Base-by-base conservation (phyloP, 169 alveolate species). In the Cytauxzoon felis region DNA sequence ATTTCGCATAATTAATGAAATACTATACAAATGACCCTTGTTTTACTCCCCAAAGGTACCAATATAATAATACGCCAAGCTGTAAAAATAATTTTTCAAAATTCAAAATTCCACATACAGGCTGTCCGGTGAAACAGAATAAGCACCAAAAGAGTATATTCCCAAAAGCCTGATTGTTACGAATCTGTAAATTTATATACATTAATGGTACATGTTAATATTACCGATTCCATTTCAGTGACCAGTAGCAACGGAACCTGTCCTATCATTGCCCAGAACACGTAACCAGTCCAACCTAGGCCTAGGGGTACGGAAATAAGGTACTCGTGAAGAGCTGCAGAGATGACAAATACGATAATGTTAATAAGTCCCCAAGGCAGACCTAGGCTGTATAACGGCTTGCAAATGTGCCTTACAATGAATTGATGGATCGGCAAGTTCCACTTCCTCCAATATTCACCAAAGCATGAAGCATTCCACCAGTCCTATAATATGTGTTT, bases 381-480 rank as follows among this genome's bases (percentile, higher is more conserved):
- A 29, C 96, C 94, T 58, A 87, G 62, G 62, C 90, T 88, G 52
- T 82, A 70, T 43, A 95, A 66, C 13, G 98, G 98, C 86, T 89
- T 91, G 80, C 93, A 90, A 19, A 95, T 89, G 67, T 95, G 98
- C 32, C 98, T 78, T 19, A 88, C 75, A 7, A 94, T 82, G 87
- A 93, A 95, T 67, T 86, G 89, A 81, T 95, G 97, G 24, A 95
- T 91, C n/a, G 98, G 98, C 19, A 93, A 79, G 69, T 95, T 95
- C 97, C 96, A 92, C 70, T 87, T 90, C 38, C 95, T 79, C 97
- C 97, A 93, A 73, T 93, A 93, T 59, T 93, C 97, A 2, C 90
- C 93, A 61, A 93, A 90, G 16, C 92, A 88, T 16, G 93, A 87
- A 30, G 97, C 93, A 60, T 93, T 93, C 97, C 97, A 93, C 98